A percentile compares a stretch with the other conserved stretches of the same genome.
Evolutionary conservation across 2,329 filamentous ascomycete species (phyloP).

Genomic region (Venturia pyrina): DNA sequence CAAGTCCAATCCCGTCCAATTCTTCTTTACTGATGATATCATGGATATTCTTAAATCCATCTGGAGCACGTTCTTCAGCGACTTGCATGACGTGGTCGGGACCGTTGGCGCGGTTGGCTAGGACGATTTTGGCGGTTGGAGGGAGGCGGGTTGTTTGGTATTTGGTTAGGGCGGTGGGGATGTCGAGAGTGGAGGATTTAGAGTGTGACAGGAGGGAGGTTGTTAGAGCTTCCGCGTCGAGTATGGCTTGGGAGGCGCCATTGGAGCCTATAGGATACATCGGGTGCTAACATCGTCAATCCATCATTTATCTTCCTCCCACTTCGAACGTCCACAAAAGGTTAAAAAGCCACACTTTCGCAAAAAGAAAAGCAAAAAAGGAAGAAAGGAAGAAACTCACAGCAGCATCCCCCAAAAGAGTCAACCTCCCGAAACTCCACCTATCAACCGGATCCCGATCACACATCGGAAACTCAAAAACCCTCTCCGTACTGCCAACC

Average conservation of each 20-base stretch:
- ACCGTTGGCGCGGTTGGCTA: slow-evolving; percentile 37
- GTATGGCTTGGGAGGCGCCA: slow-evolving; percentile 35
- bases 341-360: background rate
- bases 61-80: slow-evolving; percentile 34
- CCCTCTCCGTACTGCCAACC: slow-evolving; percentile 32
- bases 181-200: slow-evolving; percentile 13
- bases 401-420: slow-evolving; percentile 34
- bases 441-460: slow-evolving; percentile 32
- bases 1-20: slow-evolving; percentile 28
- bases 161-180: slow-evolving; percentile 25
- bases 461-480: slow-evolving; percentile 39
- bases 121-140: slow-evolving; percentile 35
- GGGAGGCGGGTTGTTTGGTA: slow-evolving; percentile 33
- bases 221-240: slow-evolving; percentile 33
- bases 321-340: background rate
- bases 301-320: background rate
- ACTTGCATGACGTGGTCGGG: slow-evolving; percentile 38
- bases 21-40: slow-evolving; percentile 32
- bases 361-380: slow-evolving; percentile 25
- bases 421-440: slow-evolving; percentile 29
- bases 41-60: slow-evolving; percentile 32
- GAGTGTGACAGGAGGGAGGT: slow-evolving; percentile 20
- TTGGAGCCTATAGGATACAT: slow-evolving; percentile 38
- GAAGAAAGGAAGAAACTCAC: background rate
- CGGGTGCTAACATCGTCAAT: slow-evolving; percentile 17